Evolutionary conservation across 1,284 basidiomycete species (phyloP).

Genomic region (Paramarasmius palmivorus): DNA sequence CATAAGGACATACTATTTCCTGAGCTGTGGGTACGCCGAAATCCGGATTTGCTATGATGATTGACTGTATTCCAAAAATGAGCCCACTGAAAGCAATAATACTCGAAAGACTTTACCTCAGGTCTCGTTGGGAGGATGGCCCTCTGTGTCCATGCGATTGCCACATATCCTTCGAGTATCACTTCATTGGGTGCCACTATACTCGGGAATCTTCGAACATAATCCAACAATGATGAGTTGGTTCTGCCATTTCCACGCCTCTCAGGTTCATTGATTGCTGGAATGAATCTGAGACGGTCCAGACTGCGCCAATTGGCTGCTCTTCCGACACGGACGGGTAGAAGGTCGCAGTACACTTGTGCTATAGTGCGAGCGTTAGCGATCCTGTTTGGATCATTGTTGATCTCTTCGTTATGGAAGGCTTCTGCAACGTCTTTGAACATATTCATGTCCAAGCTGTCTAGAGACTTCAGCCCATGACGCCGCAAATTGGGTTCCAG

Average conservation of each 20-base stretch:
- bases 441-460: slow-evolving; percentile 26
- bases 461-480: slow-evolving; percentile 27
- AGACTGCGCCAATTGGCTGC: slow-evolving; percentile 29
- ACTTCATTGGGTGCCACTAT: slow-evolving; percentile 38
- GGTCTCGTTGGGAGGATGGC: slow-evolving; percentile 31
- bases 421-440: slow-evolving; percentile 34
- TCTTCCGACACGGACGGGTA: slow-evolving; percentile 27
- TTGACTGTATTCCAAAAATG: slow-evolving; percentile 17
- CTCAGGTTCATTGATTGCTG: slow-evolving; percentile 23
- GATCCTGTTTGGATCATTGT: slow-evolving; percentile 9
- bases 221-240: slow-evolving; percentile 7
- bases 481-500: neutral
- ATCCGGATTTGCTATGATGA: slow-evolving; percentile 31
- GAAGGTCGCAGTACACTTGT: slow-evolving; percentile 30
- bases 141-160: slow-evolving; percentile 47
- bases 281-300: slow-evolving; percentile 38
- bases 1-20: slow-evolving; percentile 40
- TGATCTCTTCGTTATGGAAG: slow-evolving; percentile 19
- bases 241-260: neutral
- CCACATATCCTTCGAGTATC: slow-evolving; percentile 33
- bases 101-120: neutral
- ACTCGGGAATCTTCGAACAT: slow-evolving; percentile 24
- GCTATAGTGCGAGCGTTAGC: slow-evolving; percentile 32
- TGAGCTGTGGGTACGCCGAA: slow-evolving; percentile 37
- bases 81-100: neutral